Base-by-base conservation (phyloP, 192 early-diverging fungal genomes). In the Coemansia sp. region DNA sequence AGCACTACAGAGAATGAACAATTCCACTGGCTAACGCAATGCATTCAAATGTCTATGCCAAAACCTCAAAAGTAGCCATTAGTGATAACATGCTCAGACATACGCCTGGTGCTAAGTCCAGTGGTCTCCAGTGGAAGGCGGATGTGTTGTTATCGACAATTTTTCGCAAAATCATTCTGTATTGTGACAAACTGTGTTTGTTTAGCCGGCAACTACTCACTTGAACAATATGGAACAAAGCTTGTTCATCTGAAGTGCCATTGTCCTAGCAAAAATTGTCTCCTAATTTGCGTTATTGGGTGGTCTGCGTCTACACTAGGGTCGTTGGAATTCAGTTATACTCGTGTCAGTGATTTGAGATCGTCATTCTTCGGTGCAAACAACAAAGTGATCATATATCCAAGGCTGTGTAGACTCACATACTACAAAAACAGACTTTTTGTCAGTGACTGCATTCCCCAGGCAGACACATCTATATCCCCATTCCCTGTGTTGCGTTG, bases 401-500 rank as follows among this genome's bases (percentile, higher is more conserved):
- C 39, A 13, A 40, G 39, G 16, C 16, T 40, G 39, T 15, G 16
- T 13, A 40, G 16, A 7, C 39, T 40, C 23, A 23, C 7, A 49
- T 23, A 8, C 23, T 0, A 49, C 13, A 23, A n/a, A n/a, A 9
- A 25, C 7, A 49, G 20, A n/a, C n/a, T n/a, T n/a, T n/a, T n/a
- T n/a, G n/a, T n/a, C n/a, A n/a, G n/a, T n/a, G n/a, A n/a, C n/a
- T n/a, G n/a, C n/a, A n/a, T n/a, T n/a, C n/a, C 20, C 2, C 10
- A 49, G 3, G 48, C 20, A 49, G 48, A 49, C 23, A 4, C 7
- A 4, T 43, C 34, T 9, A 40, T 33, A 18, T 51, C 63, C 23
- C 72, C 66, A 23, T 74, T 74, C 30, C 72, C 72, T 7, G 34
- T 30, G 21, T 45, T 74, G 15, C 34, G 61, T 4, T 53, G 57